These are phyloP conservation scores for Ascodesmis nigricans DNA, from an alignment of 495 filamentous ascomycete genomes.

Conservation along the genomic window DNA sequence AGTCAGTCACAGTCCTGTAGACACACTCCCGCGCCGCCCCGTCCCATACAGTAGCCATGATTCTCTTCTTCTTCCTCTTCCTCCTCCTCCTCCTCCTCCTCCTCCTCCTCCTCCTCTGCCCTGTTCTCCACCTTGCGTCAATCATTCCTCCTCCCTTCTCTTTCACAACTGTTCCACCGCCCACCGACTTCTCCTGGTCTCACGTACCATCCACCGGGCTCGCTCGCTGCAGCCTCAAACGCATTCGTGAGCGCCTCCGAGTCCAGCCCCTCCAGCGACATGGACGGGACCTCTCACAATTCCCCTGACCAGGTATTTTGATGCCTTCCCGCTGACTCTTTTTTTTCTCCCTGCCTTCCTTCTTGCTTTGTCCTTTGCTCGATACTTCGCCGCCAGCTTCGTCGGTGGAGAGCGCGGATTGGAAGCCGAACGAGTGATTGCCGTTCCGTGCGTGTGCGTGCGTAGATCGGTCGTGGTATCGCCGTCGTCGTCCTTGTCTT, in stretches of 20 bases:
- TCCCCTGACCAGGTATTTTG: no score
- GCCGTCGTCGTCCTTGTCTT: no score
- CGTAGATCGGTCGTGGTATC: no score
- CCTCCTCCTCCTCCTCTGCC: background rate
- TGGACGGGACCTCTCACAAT: no score
- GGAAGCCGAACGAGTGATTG: no score
- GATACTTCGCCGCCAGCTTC: no score
- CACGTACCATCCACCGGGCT: constrained; percentile 88
- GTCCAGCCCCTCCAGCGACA: constrained; percentile 98
- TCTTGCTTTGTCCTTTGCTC: no score
- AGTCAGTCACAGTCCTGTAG: constrained; percentile 1
- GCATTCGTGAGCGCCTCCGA: constrained; percentile 57
- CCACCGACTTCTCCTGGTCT: constrained; percentile 1
- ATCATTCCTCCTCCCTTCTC: background rate
- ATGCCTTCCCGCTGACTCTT: no score
- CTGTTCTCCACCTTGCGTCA: background rate
- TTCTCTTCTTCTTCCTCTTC: background rate
- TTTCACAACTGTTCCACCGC: background rate
- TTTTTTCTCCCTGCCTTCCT: no score
- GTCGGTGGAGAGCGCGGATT: no score
- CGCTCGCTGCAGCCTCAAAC: constrained; percentile 53
- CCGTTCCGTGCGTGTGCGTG: no score
- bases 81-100: constrained; percentile 1
- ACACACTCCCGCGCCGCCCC: background rate
- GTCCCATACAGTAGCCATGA: background rate